Percentiles rank a stretch among this genome's conserved stretches.
These are phyloP conservation scores for Cyclostephanos invisitatus DNA, from an alignment of 108 stramenopile genomes.

Conservation along the genomic window DNA sequence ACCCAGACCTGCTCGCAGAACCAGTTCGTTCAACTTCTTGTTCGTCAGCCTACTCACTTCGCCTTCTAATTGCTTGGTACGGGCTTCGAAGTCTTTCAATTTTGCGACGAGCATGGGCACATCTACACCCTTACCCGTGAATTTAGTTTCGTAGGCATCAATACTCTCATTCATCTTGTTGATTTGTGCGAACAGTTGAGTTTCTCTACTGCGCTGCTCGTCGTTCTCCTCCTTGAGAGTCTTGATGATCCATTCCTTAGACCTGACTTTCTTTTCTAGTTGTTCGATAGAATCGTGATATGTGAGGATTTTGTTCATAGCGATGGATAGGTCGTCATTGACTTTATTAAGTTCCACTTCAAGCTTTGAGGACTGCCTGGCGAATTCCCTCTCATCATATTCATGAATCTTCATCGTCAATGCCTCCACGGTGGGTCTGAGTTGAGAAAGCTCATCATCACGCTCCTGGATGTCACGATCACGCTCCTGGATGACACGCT, in stretches of 20 bases:
- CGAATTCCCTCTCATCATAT: not conserved
- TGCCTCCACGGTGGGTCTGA: constrained; percentile 7
- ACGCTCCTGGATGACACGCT: constrained; percentile 15
- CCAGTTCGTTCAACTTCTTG: constrained; percentile 20
- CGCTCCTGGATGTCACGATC: constrained; percentile 21
- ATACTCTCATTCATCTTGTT: constrained; percentile 23
- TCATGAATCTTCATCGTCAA: constrained; percentile 7
- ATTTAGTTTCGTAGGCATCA: constrained; percentile 28
- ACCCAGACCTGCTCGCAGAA: constrained; percentile 6
- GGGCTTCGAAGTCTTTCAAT: constrained; percentile 21
- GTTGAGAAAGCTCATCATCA: constrained; percentile 26
- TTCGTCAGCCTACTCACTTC: constrained; percentile 22
- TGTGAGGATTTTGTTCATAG: not conserved
- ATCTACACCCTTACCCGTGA: constrained; percentile 31
- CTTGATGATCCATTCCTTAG: constrained; percentile 41
- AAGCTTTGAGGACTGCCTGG: not conserved
- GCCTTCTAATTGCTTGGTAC: constrained; percentile 14
- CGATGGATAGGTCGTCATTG: constrained; percentile 4
- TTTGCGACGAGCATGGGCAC: constrained; percentile 45
- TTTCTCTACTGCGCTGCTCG: constrained; percentile 31
- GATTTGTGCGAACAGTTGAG: constrained; percentile 11
- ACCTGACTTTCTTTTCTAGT: constrained; percentile 27
- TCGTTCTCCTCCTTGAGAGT: constrained; percentile 34
- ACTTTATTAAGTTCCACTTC: constrained; percentile 18
- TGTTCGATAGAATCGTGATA: constrained; percentile 16